Base-by-base conservation (phyloP, 768 basidiomycete genomes). In the Psilocybe sp. region DNA sequence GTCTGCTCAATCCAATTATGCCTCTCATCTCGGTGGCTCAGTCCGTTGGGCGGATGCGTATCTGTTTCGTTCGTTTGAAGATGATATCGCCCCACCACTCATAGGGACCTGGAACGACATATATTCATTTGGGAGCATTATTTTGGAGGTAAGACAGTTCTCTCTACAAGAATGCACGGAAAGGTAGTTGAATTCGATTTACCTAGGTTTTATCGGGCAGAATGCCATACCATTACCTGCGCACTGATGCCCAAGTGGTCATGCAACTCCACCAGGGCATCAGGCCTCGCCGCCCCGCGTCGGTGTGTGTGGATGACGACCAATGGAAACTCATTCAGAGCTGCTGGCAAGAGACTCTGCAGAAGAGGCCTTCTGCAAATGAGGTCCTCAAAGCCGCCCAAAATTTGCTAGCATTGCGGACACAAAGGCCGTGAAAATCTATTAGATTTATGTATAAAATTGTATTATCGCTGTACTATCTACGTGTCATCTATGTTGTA, bases 111-210 rank as follows among this genome's bases (percentile, higher is more conserved):
- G 59, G 40, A 74, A 67, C 37, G 79, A 80, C 55, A 69, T 77
- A n/a, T 80, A 73, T 57, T 75, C 75, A 0, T 73, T 72, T 45
- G 74, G 74, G 2, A 75, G 77, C 56, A 66, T 79, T 19, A 72
- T 67, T 56, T 61, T 72, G n/a, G 67, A 73, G 71, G 77, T 66
- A 46, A 35, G 52, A 15, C 35, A 36, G 15, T 16, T 46, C 13
- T 28, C n/a, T n/a, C 36, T 47, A 36, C 28, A n/a, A n/a, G n/a
- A n/a, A n/a, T n/a, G n/a, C n/a, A n/a, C n/a, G n/a, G 50, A 46
- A 16, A 33, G n/a, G 9, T 13, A 16, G 0, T 44, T 16, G 9
- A 3, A 38, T 38, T 4, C 9, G n/a, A n/a, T n/a, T 1, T 13
- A 4, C 44, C 7, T 39, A 72, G 70, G 62, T 72, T 34, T 60